Evolutionary conservation across 805 yeast species (phyloP).

Genomic region (Lipomyces japonicus): DNA sequence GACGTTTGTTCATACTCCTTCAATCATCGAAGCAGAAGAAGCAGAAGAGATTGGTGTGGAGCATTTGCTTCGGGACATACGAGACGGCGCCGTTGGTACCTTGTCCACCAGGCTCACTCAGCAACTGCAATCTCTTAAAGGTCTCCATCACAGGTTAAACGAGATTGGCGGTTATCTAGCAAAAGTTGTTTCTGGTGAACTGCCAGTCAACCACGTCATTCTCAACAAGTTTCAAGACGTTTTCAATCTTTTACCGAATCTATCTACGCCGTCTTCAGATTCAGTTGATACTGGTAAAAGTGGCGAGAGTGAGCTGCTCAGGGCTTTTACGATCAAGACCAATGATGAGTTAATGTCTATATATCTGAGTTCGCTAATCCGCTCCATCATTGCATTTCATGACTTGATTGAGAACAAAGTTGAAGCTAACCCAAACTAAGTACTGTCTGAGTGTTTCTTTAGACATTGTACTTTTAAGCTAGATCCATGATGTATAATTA

Average conservation of each 20-base stretch:
- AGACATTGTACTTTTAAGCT: too few species aligned
- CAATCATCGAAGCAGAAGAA: slow-evolving; percentile 92
- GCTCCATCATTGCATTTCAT: slow-evolving; percentile 94
- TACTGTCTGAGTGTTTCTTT: too few species aligned
- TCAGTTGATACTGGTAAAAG: slow-evolving; percentile 11
- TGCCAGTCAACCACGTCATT: slow-evolving; percentile 87
- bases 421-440: slow-evolving; percentile 44
- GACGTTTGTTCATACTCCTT: slow-evolving; percentile 90
- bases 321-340: slow-evolving; percentile 86
- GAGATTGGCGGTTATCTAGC: slow-evolving; percentile 76
- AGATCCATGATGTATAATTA: too few species aligned
- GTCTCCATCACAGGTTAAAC: slow-evolving; percentile 70
- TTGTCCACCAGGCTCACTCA: slow-evolving; percentile 82
- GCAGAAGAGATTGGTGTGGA: slow-evolving; percentile 99
- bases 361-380: slow-evolving; percentile 81
- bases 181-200: slow-evolving; percentile 62
- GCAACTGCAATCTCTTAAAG: slow-evolving; percentile 82
- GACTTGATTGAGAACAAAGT: slow-evolving; percentile 94
- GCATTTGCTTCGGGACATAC: slow-evolving; percentile 85
- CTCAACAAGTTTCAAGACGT: slow-evolving; percentile 92
- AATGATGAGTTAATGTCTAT: slow-evolving; percentile 95
- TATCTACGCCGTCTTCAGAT: slow-evolving; percentile 40
- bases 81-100: slow-evolving; percentile 95
- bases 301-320: slow-evolving; percentile 52
- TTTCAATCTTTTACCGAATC: slow-evolving; percentile 86